Conservation (phyloP, 2,329 filamentous ascomycete genomes). For the Fusarium concolor region DNA sequence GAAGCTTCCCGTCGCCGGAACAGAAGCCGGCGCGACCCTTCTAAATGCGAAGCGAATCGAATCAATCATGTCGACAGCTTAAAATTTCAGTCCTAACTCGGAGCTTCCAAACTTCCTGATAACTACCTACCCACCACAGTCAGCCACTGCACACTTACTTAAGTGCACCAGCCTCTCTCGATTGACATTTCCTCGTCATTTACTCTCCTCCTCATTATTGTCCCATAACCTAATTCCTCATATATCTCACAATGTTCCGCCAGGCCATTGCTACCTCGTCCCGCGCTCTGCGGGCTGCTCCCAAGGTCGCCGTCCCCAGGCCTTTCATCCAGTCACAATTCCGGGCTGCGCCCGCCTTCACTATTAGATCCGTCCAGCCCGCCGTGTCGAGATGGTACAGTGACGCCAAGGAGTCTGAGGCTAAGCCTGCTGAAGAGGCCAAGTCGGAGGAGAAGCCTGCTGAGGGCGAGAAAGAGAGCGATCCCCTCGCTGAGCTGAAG, state of each 20-base stretch:
- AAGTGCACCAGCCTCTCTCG: slow-evolving; percentile 26
- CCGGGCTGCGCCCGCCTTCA: slow-evolving; percentile 52
- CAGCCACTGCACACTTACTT: slow-evolving; percentile 37
- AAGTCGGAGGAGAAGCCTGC: slow-evolving; percentile 47
- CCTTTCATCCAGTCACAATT: slow-evolving; percentile 54
- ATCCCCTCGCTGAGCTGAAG: slow-evolving; percentile 59
- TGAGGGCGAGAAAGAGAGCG: slow-evolving; percentile 48
- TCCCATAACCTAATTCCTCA: slow-evolving; percentile 9
- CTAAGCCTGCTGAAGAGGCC: slow-evolving; percentile 47
- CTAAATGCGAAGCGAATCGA: slow-evolving; percentile 19
- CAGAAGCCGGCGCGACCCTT: slow-evolving; percentile 43
- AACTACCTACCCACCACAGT: slow-evolving; percentile 18
- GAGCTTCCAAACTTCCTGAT: slow-evolving; percentile 45
- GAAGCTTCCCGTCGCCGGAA: slow-evolving; percentile 38
- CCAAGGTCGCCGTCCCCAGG: slow-evolving; percentile 52
- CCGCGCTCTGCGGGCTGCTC: slow-evolving; percentile 57
- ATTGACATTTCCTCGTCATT: slow-evolving; percentile 13
- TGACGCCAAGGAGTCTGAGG: slow-evolving; percentile 55
- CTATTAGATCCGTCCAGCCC: slow-evolving; percentile 53
- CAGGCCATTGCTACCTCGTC: slow-evolving; percentile 58
- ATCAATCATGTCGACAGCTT: slow-evolving; percentile 43
- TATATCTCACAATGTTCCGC: slow-evolving; percentile 57
- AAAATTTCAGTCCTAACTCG: slow-evolving; percentile 48
- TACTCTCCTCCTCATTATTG: slow-evolving; percentile 4
- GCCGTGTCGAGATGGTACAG: slow-evolving; percentile 60